Evolutionary conservation across 495 filamentous ascomycete genomes (phyloP).

Genomic region (Penicillium maclennaniae): DNA sequence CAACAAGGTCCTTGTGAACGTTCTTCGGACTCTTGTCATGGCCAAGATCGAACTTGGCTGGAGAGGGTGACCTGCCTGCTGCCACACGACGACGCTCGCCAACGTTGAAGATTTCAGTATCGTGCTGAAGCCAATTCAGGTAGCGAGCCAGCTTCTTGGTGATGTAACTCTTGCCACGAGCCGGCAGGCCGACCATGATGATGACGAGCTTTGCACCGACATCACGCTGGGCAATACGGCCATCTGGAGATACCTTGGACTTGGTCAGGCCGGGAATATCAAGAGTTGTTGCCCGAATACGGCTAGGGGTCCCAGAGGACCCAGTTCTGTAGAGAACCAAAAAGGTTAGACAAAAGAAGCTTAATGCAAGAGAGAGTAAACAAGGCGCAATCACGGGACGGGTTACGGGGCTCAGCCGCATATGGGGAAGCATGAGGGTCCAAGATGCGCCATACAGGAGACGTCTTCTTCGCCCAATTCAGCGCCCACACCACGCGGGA

Average conservation of each 20-base stretch:
- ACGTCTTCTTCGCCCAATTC: neutral
- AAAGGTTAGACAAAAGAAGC: conserved; percentile 5
- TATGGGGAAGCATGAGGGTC: neutral
- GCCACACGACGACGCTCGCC: conserved; percentile 83
- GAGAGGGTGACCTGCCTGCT: conserved; percentile 53
- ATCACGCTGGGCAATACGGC: conserved; percentile 85
- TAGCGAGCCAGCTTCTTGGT: conserved; percentile 97
- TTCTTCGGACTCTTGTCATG: conserved; percentile 24
- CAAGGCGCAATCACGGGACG: conserved; percentile 12
- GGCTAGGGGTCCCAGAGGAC: conserved; percentile 48
- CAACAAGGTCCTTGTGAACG: conserved; percentile 40
- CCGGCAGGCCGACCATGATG: conserved; percentile 95
- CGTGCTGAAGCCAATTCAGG: conserved; percentile 94
- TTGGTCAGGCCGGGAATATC: conserved; percentile 88
- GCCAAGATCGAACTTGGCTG: conserved; percentile 21
- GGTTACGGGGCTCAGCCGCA: conserved; percentile 1
- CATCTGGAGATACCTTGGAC: conserved; percentile 91
- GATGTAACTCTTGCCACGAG: conserved; percentile 94
- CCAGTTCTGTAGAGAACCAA: conserved; percentile 8
- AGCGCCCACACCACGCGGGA: neutral
- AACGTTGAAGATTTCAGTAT: conserved; percentile 94
- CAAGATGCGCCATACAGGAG: neutral
- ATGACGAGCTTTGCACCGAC: conserved; percentile 94
- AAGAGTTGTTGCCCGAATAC: conserved; percentile 75
- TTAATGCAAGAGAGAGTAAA: neutral